A percentile compares a stretch with the other conserved stretches of the same genome.
These are phyloP conservation scores for Cicer arietinum DNA, from an alignment of 306 rosid species.

Conservation along the genomic window DNA sequence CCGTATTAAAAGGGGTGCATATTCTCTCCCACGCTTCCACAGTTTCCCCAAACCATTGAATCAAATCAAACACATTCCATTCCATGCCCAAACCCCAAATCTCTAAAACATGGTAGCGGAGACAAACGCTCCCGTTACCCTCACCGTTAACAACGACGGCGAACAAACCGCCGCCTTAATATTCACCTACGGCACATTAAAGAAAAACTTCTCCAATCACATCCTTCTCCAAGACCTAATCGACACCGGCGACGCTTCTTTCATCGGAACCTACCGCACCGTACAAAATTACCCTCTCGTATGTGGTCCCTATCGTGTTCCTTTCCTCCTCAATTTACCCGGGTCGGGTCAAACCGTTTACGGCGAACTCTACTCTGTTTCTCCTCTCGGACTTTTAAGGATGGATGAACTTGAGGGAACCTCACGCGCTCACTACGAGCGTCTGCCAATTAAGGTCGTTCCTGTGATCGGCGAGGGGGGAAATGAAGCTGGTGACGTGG, in stretches of 20 bases:
- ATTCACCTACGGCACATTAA: slow-evolving; percentile 79
- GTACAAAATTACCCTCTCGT: slow-evolving; percentile 60
- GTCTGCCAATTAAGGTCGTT: slow-evolving; percentile 55
- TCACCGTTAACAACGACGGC: neutral
- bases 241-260: slow-evolving; percentile 65
- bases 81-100: neutral
- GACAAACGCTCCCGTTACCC: neutral
- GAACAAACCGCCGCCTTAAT: slow-evolving; percentile 33
- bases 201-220: slow-evolving; percentile 74
- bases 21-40: too few relatives aligned
- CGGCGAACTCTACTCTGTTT: slow-evolving; percentile 78
- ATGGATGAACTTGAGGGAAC: slow-evolving; percentile 77
- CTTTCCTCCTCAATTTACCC: slow-evolving; percentile 71
- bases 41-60: neutral
- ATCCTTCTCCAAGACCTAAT: slow-evolving; percentile 67
- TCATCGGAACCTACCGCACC: slow-evolving; percentile 61
- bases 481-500: neutral
- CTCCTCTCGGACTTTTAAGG: slow-evolving; percentile 50
- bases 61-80: neutral
- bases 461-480: neutral
- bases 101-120: slow-evolving; percentile 48
- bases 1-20: too few relatives aligned
- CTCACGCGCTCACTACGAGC: slow-evolving; percentile 64
- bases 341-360: slow-evolving; percentile 61
- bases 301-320: slow-evolving; percentile 81